Evolutionary conservation across 164 flowering plant species (phyloP), one percentile per base, ranked within the genome.

Genomic region (Aristolochia fimbriata): DNA sequence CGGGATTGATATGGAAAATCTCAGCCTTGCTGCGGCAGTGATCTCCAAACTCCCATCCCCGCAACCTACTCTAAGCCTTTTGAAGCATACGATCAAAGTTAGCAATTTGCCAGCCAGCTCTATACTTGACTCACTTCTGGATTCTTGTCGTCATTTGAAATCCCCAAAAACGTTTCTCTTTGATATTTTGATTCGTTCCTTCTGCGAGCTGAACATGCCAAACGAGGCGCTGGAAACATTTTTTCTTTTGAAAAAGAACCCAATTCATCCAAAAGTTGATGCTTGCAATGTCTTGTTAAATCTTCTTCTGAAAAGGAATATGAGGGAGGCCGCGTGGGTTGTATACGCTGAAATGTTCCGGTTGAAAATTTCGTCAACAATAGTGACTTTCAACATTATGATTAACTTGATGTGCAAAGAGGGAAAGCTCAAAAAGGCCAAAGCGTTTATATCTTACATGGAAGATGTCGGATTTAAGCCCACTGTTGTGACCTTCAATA

Each of bases 331-430:
- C 15, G 87, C 78, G 0, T 91, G 97, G 96, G 82, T 77, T 61
- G 62, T 88, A 76, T 91, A 79, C 67, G 89, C 87, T 1, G 94
- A 88, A 77, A 88, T 91, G 94, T 88, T 83, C 70, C 76, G 78
- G 68, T 68, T 79, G 81, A 76, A 55, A 75, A 86, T 91, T 21
- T 74, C 67, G 47, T 86, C 91, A 3, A 77, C 55, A 45, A 61
- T 80, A 14, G 65, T 66, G 25, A 91, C 96, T 0, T 86, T 79
- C 63, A 91, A 88, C 64, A 83, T 88, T 51, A 86, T 91, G 96
- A 79, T 88, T 50, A 88, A 88, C 76, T 73, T 79, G 55, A 62
- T 88, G 76, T 86, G 90, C 45, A 83, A 78, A 68, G 91, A 91
- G 78, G 97, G 96, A 74, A 85, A 91, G 70, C 41, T 86, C 74